These are phyloP conservation scores for Backusella luteola DNA, from an alignment of 192 early-diverging fungal genomes.

Conservation along the genomic window DNA sequence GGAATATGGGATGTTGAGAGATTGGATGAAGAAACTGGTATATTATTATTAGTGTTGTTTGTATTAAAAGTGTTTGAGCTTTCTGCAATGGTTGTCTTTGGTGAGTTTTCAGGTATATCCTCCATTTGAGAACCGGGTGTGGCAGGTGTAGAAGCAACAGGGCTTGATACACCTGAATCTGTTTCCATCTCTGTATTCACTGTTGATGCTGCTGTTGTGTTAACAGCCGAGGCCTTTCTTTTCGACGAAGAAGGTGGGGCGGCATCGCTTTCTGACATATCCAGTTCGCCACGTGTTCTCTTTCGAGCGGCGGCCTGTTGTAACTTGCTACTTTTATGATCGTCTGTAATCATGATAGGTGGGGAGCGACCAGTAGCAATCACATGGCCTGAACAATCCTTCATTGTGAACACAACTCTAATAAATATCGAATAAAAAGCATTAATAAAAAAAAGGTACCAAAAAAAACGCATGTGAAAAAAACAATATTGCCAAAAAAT, in stretches of 20 bases:
- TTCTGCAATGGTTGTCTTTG: background rate
- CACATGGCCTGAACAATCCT: conserved; percentile 54
- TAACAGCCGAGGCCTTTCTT: background rate
- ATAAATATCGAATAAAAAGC: background rate
- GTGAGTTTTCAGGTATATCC: conserved; percentile 10
- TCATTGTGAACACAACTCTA: conserved; percentile 68
- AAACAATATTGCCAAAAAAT: background rate
- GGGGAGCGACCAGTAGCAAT: conserved; percentile 74
- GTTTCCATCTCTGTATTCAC: conserved; percentile 18
- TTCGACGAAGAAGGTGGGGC: background rate
- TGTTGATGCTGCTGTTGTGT: background rate
- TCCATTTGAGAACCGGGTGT: conserved; percentile 31
- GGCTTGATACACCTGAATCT: conserved; percentile 39
- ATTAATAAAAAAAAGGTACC: background rate
- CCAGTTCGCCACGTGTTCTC: conserved; percentile 52
- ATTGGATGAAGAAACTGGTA: background rate
- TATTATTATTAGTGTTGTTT: background rate
- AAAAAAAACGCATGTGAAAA: background rate
- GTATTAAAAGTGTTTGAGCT: background rate
- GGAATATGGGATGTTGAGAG: background rate
- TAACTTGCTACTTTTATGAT: conserved; percentile 80
- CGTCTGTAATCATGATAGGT: conserved; percentile 87
- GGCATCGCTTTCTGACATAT: conserved; percentile 1
- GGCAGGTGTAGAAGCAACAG: conserved; percentile 36
- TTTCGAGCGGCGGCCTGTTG: conserved; percentile 43